Evolutionary conservation across 345 rosid species (phyloP), one percentile per base, ranked within the genome.

Genomic region (Pugionium dolabratum): DNA sequence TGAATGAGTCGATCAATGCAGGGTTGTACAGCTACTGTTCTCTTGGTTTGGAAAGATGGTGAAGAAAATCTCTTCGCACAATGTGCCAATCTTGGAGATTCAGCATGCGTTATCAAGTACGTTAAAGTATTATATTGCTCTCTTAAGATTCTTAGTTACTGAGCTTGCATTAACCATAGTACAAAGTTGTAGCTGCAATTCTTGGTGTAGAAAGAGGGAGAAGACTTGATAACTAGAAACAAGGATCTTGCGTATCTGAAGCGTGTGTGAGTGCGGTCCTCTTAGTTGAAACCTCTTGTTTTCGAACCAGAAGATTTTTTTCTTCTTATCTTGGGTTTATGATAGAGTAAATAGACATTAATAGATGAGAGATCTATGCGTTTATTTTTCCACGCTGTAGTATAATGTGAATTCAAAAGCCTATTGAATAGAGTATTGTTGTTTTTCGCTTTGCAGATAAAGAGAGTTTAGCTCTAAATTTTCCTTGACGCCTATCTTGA

Each of bases 11-110:
- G 41, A 29, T 54, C 6, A 1, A 49, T 82, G 69, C 89, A 91
- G 99, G 98, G 99, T 67, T 95, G 99, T 79, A 84, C 98, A 9
- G 95, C 95, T 71, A 91, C 99, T 1, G 64, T 87, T 72, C 99
- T 91, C 75, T 83, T 91, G 76, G 81, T 95, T 64, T 95, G 99
- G 99, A 70, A 70, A 36, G 84, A 77, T 64, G 75, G 55, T 48
- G 77, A 76, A 55, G 79, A 68, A 67, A 78, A 69, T 42, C 76
- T 89, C 70, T 84, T 82, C 75, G 90, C 80, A 18, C 99, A 89
- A 46, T 95, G 99, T 79, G 96, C 96, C 35, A 95, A 95, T 66
- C 78, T 91, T 64, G 99, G 99, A 54, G 99, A 91, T 75, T 91
- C 99, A 48, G 91, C 90, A 56, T 95, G 97, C 73, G 63, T 87